phyloP scores from a whole-genome alignment of 108 stramenopile species.

The Parietichytrium sp. region DNA sequence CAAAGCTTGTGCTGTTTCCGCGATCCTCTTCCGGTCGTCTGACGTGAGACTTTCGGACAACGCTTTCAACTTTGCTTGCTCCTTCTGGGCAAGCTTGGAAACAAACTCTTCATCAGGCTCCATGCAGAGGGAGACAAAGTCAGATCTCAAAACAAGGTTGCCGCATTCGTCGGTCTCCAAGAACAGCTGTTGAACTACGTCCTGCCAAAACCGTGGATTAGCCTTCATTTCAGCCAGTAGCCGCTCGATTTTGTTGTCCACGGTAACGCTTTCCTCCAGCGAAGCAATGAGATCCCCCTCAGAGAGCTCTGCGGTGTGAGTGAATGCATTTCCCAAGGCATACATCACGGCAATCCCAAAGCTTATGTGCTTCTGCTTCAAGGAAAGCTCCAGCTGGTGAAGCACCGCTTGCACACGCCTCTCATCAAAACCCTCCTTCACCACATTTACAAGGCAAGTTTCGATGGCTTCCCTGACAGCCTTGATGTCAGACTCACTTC shows the following conservation, averaged over 20 bases:
- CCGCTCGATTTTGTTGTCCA: conserved; percentile 22
- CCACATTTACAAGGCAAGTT: conserved; percentile 74
- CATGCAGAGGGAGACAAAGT: neutral
- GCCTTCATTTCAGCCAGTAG: neutral
- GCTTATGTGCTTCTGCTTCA: conserved; percentile 5
- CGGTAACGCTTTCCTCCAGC: conserved; percentile 7
- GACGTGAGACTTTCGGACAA: neutral
- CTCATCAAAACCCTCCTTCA: conserved; percentile 80
- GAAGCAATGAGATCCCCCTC: neutral
- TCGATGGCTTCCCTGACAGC: conserved; percentile 77
- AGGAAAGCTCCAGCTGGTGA: conserved; percentile 30
- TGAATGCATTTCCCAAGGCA: conserved; percentile 11
- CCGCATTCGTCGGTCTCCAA: neutral
- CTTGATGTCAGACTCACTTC: conserved; percentile 70
- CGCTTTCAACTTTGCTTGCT: neutral
- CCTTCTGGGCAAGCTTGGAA: neutral
- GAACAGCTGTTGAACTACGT: neutral
- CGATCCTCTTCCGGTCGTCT: neutral
- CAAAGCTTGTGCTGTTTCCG: neutral
- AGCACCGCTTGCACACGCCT: neutral
- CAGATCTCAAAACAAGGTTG: neutral
- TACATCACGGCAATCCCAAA: conserved; percentile 28
- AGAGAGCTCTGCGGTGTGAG: neutral
- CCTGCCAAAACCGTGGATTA: conserved; percentile 23
- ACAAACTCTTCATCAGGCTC: neutral